Conservation (phyloP, 306 rosid species). For the Cucurbita ficifolia region DNA sequence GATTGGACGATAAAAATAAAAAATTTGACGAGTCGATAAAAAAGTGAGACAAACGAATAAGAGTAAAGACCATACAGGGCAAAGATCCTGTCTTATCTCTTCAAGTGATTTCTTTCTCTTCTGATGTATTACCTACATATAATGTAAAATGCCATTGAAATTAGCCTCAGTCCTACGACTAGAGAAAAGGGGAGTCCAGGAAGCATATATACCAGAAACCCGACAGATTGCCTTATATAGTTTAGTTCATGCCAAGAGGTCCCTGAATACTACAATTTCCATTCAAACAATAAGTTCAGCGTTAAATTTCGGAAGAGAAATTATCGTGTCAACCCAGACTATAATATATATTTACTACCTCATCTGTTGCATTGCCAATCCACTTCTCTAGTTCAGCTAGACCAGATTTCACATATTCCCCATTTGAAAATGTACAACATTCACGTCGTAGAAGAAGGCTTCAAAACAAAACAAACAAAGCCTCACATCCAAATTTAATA, state of each 20-base stretch:
- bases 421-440: slow-evolving; percentile 95
- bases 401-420: slow-evolving; percentile 94
- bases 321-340: background rate
- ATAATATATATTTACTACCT: slow-evolving; percentile 24
- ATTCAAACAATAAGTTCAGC: background rate
- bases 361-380: slow-evolving; percentile 66
- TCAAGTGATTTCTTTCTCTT: slow-evolving; percentile 83
- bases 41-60: background rate
- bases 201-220: slow-evolving; percentile 65
- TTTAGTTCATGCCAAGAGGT: slow-evolving; percentile 96
- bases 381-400: slow-evolving; percentile 91
- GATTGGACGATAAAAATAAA: no score
- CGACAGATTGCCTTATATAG: slow-evolving; percentile 91
- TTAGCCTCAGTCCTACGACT: background rate
- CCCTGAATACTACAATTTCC: slow-evolving; percentile 74
- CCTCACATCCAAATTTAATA: slow-evolving; percentile 5
- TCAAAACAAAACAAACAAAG: slow-evolving; percentile 11
- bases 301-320: background rate
- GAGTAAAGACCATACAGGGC: slow-evolving; percentile 54
- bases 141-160: slow-evolving; percentile 3
- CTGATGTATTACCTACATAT: slow-evolving; percentile 80
- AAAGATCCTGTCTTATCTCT: slow-evolving; percentile 84
- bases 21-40: background rate
- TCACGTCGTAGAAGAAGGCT: slow-evolving; percentile 91
- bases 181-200: background rate